A percentile compares a stretch with the other conserved stretches of the same genome.
Conservation (phyloP, 495 filamentous ascomycete species). For the Aspergillus wentii region DNA sequence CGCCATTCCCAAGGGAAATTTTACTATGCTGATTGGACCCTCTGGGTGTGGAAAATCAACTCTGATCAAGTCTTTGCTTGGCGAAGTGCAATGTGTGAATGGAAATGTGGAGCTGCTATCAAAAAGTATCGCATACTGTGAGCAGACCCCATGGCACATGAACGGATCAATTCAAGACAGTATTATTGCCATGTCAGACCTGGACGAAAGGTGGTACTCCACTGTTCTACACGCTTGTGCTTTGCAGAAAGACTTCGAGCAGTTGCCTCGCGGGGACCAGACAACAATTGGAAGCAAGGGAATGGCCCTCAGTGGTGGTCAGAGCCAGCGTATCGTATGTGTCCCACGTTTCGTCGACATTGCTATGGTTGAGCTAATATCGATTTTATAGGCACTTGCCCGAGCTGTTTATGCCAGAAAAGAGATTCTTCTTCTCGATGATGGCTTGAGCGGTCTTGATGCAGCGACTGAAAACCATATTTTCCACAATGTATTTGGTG, state of each 20-base stretch:
- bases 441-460: constrained; percentile 59
- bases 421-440: constrained; percentile 47
- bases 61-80: constrained; percentile 52
- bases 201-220: constrained; percentile 55
- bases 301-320: constrained; percentile 59
- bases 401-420: constrained; percentile 53
- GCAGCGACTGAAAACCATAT: constrained; percentile 55
- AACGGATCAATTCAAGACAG: constrained; percentile 56
- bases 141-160: constrained; percentile 48
- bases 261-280: constrained; percentile 50
- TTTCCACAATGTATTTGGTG: constrained; percentile 51
- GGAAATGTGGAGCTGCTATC: not conserved
- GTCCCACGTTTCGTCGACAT: not conserved
- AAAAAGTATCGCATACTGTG: constrained; percentile 43
- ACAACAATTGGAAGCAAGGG: constrained; percentile 62
- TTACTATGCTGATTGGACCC: constrained; percentile 53
- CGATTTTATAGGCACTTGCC: constrained; percentile 40
- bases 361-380: not conserved
- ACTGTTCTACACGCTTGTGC: constrained; percentile 62
- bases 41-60: constrained; percentile 60
- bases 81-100: constrained; percentile 38
- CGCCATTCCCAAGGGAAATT: constrained; percentile 28
- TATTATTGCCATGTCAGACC: constrained; percentile 49
- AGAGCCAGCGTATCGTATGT: constrained; percentile 57
- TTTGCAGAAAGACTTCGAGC: constrained; percentile 50